These are phyloP conservation scores for Trematosphaeria pertusa DNA, from an alignment of 2,329 filamentous ascomycete genomes.

Conservation along the genomic window DNA sequence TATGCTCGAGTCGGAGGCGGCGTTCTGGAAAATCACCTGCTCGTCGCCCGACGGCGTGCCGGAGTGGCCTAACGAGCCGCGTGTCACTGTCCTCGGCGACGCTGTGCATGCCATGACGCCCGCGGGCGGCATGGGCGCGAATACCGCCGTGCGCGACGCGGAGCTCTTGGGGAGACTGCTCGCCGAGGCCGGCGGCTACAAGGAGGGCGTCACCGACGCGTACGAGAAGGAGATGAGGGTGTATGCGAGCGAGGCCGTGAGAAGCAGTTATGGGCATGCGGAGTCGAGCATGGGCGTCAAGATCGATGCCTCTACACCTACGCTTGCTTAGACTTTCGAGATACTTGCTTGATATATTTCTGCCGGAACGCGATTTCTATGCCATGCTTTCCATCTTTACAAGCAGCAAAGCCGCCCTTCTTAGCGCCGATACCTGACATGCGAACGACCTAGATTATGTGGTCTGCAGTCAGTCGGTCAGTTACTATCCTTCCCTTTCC, in stretches of 20 bases:
- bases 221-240: conserved; percentile 49
- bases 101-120: conserved; percentile 57
- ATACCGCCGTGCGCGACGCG: conserved; percentile 54
- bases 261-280: conserved; percentile 57
- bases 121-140: conserved; percentile 55
- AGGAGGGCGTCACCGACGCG: conserved; percentile 43
- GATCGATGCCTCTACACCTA: conserved; percentile 18
- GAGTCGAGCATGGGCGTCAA: conserved; percentile 19
- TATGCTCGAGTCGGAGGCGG: conserved; percentile 64
- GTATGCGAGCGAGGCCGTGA: conserved; percentile 52
- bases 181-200: conserved; percentile 34
- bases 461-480: no score
- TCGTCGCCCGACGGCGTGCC: conserved; percentile 67
- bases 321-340: no score
- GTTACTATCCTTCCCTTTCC: no score
- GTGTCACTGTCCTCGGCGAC: conserved; percentile 56
- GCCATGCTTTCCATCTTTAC: no score
- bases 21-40: conserved; percentile 73
- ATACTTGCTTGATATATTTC: no score
- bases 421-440: no score
- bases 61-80: conserved; percentile 64
- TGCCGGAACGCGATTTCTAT: no score
- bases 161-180: conserved; percentile 50
- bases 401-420: no score
- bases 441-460: no score